phyloP scores from a whole-genome alignment of 805 yeast genomes.

The Scheffersomyces ergatensis region DNA sequence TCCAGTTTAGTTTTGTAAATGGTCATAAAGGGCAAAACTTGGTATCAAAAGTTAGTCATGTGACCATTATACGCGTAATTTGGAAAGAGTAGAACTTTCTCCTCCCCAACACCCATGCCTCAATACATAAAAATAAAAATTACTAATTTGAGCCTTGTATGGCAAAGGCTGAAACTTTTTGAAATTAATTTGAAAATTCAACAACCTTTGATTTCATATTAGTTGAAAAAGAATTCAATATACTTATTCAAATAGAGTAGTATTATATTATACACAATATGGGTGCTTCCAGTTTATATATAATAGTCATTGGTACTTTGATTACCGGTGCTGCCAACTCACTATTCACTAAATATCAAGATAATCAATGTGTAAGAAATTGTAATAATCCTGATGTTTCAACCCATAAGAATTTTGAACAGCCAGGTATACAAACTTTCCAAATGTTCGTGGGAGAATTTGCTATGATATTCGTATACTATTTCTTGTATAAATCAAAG shows the following conservation, averaged over 20 bases:
- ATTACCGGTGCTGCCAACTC: conserved; percentile 73
- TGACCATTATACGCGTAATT: neutral
- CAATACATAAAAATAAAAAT: neutral
- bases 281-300: conserved; percentile 3
- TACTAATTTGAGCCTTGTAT: conserved; percentile 6
- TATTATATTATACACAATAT: neutral
- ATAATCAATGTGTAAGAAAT: conserved; percentile 63
- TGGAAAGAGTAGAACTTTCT: no score
- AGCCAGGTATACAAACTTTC: conserved; percentile 74
- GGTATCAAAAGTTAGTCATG: no score
- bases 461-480: conserved; percentile 43
- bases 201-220: no score
- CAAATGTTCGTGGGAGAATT: conserved; percentile 82
- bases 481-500: conserved; percentile 19
- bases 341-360: conserved; percentile 71
- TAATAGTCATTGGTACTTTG: conserved; percentile 49
- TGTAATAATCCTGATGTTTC: conserved; percentile 46
- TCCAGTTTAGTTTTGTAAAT: no score
- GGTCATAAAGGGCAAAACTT: no score
- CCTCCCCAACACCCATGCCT: no score
- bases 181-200: neutral
- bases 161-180: conserved; percentile 4
- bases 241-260: no score
- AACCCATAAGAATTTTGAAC: conserved; percentile 56
- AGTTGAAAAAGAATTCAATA: no score